Percentiles rank a stretch among this genome's conserved stretches.
Evolutionary conservation across 78 protist genomes (phyloP).

Genomic region (Emiliania huxleyi): DNA sequence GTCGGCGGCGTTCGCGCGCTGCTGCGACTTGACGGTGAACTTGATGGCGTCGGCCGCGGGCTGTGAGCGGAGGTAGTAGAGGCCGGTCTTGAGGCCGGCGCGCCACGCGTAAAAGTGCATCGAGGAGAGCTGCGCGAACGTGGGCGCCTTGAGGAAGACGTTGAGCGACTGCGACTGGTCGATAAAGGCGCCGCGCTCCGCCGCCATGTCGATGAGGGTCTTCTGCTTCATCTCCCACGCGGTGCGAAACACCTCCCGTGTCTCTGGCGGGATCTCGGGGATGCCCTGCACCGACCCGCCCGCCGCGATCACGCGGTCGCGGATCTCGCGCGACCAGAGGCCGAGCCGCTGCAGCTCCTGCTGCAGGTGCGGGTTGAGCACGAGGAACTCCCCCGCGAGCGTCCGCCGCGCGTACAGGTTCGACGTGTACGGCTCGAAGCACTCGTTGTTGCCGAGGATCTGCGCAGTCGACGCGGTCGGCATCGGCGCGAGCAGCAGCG

Average conservation of each 20-base stretch:
- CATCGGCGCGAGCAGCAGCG: conserved; percentile 98
- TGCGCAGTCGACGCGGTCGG: conserved; percentile 98
- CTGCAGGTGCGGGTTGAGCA: conserved; percentile 91
- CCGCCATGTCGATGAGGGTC: conserved; percentile 95
- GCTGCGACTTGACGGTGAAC: conserved; percentile 89
- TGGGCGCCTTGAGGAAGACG: conserved; percentile 82
- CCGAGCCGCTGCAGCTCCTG: conserved; percentile 77
- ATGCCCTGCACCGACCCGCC: conserved; percentile 89
- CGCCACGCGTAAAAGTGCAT: conserved; percentile 98
- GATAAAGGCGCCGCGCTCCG: conserved; percentile 94
- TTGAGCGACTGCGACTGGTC: conserved; percentile 81
- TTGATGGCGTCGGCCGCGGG: conserved; percentile 94
- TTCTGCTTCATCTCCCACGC: conserved; percentile 96
- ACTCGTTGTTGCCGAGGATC: conserved; percentile 98
- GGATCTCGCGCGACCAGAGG: conserved; percentile 48
- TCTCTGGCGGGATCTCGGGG: conserved; percentile 75
- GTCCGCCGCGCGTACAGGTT: conserved; percentile 95
- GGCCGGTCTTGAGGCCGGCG: conserved; percentile 95
- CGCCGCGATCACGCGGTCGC: conserved; percentile 78
- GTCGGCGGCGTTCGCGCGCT: conserved; percentile 15
- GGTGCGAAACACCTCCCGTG: conserved; percentile 90
- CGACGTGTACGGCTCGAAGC: conserved; percentile 96
- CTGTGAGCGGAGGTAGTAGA: conserved; percentile 93
- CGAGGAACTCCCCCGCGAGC: conserved; percentile 93
- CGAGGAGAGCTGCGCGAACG: conserved; percentile 78